Evolutionary conservation across 2,329 filamentous ascomycete genomes (phyloP).

Genomic region (Microsporum canis): DNA sequence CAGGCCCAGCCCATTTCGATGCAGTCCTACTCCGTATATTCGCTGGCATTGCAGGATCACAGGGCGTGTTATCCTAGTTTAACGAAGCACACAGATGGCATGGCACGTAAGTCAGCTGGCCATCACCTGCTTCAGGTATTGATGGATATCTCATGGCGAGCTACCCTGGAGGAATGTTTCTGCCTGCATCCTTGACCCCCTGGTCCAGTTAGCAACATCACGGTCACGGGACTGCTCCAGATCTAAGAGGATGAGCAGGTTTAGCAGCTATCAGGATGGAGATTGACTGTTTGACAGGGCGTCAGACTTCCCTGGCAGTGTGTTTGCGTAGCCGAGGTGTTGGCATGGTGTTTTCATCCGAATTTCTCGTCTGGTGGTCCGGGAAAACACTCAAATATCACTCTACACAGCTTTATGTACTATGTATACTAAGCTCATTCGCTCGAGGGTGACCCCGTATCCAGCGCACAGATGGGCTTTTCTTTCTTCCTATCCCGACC

Average conservation of each 20-base stretch:
- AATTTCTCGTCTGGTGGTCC: neutral
- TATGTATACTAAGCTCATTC: neutral
- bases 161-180: neutral
- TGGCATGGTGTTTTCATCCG: neutral
- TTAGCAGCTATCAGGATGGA: neutral
- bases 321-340: neutral
- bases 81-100: neutral
- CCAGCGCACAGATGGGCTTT: neutral
- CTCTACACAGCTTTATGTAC: neutral
- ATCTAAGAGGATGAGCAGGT: neutral
- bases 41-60: conserved; percentile 1
- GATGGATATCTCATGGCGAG: neutral
- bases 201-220: neutral
- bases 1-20: neutral
- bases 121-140: neutral
- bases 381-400: neutral
- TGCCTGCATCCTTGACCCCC: neutral
- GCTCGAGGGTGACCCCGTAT: neutral
- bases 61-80: neutral
- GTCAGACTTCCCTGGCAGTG: neutral
- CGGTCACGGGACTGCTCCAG: neutral
- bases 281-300: neutral
- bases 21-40: neutral
- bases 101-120: neutral
- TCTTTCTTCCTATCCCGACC: neutral